A percentile compares a stretch with the other conserved stretches of the same genome.
These are phyloP conservation scores for Yamadazyma sp. DNA, from an alignment of 805 yeast species.

Conservation along the genomic window DNA sequence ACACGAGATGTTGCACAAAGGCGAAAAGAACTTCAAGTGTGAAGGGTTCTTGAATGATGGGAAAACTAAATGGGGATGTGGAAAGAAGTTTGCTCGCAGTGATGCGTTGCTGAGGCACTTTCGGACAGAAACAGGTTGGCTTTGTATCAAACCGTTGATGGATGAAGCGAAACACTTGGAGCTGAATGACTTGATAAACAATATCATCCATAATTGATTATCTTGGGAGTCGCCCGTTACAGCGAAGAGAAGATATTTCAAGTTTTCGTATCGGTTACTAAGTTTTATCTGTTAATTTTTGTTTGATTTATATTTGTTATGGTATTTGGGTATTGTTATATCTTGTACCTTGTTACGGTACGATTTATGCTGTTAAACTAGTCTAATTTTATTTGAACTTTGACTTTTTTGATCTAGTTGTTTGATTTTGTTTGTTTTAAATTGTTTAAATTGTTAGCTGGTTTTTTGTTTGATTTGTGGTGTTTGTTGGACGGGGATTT, in stretches of 20 bases:
- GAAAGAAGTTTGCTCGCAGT: slow-evolving; percentile 69
- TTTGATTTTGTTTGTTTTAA: too few relatives aligned
- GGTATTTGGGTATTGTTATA: neutral
- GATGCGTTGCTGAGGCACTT: slow-evolving; percentile 79
- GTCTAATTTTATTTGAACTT: too few relatives aligned
- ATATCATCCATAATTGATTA: slow-evolving; percentile 4
- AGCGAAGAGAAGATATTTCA: neutral
- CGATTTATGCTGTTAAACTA: too few relatives aligned
- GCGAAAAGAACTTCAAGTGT: slow-evolving; percentile 68
- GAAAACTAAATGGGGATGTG: slow-evolving; percentile 69
- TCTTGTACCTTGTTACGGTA: too few relatives aligned
- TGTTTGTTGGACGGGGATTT: too few relatives aligned
- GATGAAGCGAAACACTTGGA: slow-evolving; percentile 50
- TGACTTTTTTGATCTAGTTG: too few relatives aligned
- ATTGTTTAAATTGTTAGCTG: too few relatives aligned
- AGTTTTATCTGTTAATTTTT: neutral
- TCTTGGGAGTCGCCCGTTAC: neutral
- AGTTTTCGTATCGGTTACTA: neutral
- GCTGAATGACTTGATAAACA: slow-evolving; percentile 14
- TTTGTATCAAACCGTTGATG: slow-evolving; percentile 64
- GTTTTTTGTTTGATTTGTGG: too few relatives aligned
- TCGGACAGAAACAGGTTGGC: slow-evolving; percentile 71
- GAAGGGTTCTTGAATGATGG: slow-evolving; percentile 60
- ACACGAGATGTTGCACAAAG: slow-evolving; percentile 74
- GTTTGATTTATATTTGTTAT: neutral